A percentile compares a stretch with the other conserved stretches of the same genome.
Conservation (phyloP, 1,139 yeast species). For the Protomyces macrosporus region DNA sequence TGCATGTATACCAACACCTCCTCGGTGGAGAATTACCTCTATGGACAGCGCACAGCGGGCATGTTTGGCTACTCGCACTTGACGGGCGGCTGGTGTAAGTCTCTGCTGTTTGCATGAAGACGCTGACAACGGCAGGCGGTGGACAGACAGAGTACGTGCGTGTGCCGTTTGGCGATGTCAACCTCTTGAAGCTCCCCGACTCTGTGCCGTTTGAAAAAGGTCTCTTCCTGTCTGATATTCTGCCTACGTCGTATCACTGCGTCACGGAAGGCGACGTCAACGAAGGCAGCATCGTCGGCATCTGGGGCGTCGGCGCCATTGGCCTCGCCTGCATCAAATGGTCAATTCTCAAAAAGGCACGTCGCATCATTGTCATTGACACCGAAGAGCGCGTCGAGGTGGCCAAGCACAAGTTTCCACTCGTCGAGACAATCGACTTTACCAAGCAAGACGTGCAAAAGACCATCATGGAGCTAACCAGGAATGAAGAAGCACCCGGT, state of each 20-base stretch:
- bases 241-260: conserved; percentile 28
- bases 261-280: conserved; percentile 32
- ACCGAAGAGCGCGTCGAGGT: conserved; percentile 24
- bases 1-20: conserved; percentile 26
- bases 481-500: conserved; percentile 20
- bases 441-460: conserved; percentile 23
- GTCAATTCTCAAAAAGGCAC: conserved; percentile 26
- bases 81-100: conserved; percentile 1
- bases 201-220: conserved; percentile 28
- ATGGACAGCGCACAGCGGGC: conserved; percentile 28
- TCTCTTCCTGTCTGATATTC: conserved; percentile 27
- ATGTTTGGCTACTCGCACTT: conserved; percentile 29
- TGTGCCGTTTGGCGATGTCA: conserved; percentile 43
- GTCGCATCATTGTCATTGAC: conserved; percentile 27
- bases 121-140: conserved; percentile 15
- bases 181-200: conserved; percentile 27
- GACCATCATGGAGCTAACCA: conserved; percentile 17
- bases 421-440: conserved; percentile 24
- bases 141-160: conserved; percentile 45
- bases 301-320: conserved; percentile 46
- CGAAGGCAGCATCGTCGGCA: conserved; percentile 45
- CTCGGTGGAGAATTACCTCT: conserved; percentile 24
- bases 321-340: conserved; percentile 36
- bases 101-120: not conserved
- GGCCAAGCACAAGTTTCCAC: conserved; percentile 19